phyloP scores from a whole-genome alignment of 306 rosid species.

The Erythrophleum fordii region DNA sequence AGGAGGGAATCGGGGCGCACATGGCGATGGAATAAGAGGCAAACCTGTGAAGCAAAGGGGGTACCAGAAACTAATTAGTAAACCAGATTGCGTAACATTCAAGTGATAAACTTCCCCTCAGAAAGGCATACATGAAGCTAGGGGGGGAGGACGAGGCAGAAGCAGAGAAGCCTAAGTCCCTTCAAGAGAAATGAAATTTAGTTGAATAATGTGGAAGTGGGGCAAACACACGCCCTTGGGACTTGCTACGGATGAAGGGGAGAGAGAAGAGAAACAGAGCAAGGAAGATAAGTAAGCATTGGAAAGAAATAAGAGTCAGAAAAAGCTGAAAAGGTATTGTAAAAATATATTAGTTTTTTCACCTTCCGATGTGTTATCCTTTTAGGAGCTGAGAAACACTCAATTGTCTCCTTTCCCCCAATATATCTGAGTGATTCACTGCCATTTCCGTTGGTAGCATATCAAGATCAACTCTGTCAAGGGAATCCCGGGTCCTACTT shows the following conservation, averaged over 20 bases:
- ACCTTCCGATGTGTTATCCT: background rate
- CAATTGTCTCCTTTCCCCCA: background rate
- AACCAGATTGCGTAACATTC: slow-evolving; percentile 2
- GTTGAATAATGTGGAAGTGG: slow-evolving; percentile 50
- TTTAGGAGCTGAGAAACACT: background rate
- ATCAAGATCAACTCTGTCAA: slow-evolving; percentile 40
- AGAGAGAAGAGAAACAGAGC: slow-evolving; percentile 19
- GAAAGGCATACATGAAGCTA: slow-evolving; percentile 36
- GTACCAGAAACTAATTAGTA: background rate
- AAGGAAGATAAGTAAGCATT: slow-evolving; percentile 1
- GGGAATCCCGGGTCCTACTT: slow-evolving; percentile 34
- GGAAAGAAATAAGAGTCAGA: background rate
- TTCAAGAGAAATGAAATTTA: slow-evolving; percentile 35
- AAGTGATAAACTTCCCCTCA: slow-evolving; percentile 20
- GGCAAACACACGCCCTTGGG: slow-evolving; percentile 52
- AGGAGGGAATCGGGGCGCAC: background rate
- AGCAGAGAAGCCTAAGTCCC: slow-evolving; percentile 31
- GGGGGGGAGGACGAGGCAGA: slow-evolving; percentile 26
- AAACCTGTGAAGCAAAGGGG: slow-evolving; percentile 21
- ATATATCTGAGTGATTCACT: slow-evolving; percentile 20
- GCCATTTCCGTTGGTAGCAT: slow-evolving; percentile 41
- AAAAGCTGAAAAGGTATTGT: background rate
- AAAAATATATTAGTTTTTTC: background rate
- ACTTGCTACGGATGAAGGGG: slow-evolving; percentile 47
- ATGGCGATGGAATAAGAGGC: slow-evolving; percentile 2